Conservation (phyloP, 2,329 filamentous ascomycete species). For the Fusarium buxicola region DNA sequence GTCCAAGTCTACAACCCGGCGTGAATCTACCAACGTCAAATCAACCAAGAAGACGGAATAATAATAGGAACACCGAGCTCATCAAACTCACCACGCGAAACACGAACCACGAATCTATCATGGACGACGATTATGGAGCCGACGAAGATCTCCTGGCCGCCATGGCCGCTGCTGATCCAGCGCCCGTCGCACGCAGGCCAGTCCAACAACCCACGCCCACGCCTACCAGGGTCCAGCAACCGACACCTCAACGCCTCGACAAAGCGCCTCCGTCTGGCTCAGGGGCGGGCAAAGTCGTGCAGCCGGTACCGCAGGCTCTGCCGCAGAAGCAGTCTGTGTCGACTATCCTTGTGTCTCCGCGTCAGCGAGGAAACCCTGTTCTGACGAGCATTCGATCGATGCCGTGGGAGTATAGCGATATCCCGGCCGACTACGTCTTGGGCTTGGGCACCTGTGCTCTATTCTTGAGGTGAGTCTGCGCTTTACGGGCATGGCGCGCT, state of each 20-base stretch:
- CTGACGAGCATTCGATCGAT: conserved; percentile 83
- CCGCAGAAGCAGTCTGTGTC: conserved; percentile 73
- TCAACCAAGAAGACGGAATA: neutral
- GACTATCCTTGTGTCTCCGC: conserved; percentile 87
- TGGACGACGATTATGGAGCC: conserved; percentile 68
- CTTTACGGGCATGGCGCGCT: neutral
- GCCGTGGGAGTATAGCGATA: conserved; percentile 97
- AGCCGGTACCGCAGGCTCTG: conserved; percentile 90
- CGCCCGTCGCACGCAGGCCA: conserved; percentile 40
- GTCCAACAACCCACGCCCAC: conserved; percentile 57
- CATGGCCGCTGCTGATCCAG: conserved; percentile 62
- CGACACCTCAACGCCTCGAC: conserved; percentile 67
- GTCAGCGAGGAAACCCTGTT: conserved; percentile 95
- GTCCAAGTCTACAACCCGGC: conserved; percentile 12
- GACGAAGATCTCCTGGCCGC: conserved; percentile 68
- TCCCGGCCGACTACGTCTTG: conserved; percentile 92
- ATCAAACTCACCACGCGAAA: neutral
- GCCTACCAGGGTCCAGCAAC: conserved; percentile 59
- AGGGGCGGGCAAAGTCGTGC: conserved; percentile 71
- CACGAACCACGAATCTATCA: conserved; percentile 30
- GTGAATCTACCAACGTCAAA: conserved; percentile 26
- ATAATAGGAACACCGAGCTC: neutral
- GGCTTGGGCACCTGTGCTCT: conserved; percentile 89
- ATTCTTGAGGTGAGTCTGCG: conserved; percentile 72
- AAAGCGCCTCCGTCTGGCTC: conserved; percentile 58